Percentiles rank a stretch among this genome's conserved stretches.
Conservation (phyloP, 75 land plant species). For the Gnetum montanum region DNA sequence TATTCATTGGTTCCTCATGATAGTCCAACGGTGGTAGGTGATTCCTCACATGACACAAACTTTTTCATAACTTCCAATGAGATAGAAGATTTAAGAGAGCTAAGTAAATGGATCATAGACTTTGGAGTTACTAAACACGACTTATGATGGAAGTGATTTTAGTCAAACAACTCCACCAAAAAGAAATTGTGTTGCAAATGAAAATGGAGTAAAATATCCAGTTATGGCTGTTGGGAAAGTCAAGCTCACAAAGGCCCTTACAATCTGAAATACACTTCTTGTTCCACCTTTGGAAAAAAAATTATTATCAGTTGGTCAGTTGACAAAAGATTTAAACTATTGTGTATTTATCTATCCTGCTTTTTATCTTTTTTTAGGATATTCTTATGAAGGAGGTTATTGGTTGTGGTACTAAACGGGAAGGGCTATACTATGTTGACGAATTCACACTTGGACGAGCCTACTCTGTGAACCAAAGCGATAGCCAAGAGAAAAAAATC, state of each 20-base stretch:
- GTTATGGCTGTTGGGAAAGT: conserved; percentile 14
- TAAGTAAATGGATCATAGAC: conserved; percentile 13
- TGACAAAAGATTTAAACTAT: conserved; percentile 12
- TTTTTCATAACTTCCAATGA: too few relatives aligned
- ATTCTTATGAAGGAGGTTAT: conserved; percentile 28
- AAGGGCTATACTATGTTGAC: conserved; percentile 20
- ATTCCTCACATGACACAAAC: not conserved
- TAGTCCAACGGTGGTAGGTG: not conserved
- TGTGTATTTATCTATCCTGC: conserved; percentile 8
- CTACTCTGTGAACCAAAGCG: not conserved
- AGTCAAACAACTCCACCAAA: not conserved
- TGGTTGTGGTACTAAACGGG: conserved; percentile 32
- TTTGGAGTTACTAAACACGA: conserved; percentile 21
- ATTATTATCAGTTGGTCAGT: conserved; percentile 11
- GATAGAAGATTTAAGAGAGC: too few relatives aligned
- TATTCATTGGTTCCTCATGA: too few relatives aligned
- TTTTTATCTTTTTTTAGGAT: conserved; percentile 17
- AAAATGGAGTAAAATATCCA: conserved; percentile 17
- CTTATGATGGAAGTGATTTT: not conserved
- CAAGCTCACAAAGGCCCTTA: conserved; percentile 6
- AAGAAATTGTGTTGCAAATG: conserved; percentile 9
- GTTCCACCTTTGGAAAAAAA: conserved; percentile 6
- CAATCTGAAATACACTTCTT: conserved; percentile 3
- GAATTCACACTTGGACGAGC: conserved; percentile 9
- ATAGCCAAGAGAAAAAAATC: conserved; percentile 3